A percentile compares a stretch with the other conserved stretches of the same genome.
Evolutionary conservation across 2,329 filamentous ascomycete species (phyloP).

Genomic region (Neonectria punicea): DNA sequence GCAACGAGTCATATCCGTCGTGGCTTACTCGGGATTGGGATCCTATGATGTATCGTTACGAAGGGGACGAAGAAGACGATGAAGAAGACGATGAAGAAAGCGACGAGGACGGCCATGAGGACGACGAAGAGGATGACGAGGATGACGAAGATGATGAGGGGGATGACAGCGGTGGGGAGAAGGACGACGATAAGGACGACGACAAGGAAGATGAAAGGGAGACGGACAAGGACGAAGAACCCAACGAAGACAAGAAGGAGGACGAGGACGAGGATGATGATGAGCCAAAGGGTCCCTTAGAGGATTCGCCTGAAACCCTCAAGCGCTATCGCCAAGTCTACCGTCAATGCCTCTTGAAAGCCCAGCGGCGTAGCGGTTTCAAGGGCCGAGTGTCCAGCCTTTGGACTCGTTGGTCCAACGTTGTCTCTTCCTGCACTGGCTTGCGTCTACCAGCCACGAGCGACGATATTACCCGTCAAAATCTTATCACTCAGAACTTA

Average conservation of each 20-base stretch:
- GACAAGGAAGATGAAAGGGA: no score
- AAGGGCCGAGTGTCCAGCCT: background rate
- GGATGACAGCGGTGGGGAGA: no score
- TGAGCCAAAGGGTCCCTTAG: background rate
- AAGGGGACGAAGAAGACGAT: no score
- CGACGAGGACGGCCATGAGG: no score
- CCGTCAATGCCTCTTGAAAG: background rate
- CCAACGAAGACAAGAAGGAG: background rate
- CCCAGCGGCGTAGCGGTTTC: background rate
- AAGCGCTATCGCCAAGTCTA: slow-evolving; percentile 9
- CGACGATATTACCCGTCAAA: background rate
- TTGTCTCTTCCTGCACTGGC: background rate
- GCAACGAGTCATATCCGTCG: slow-evolving; percentile 31
- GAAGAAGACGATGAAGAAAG: no score
- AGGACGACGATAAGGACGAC: no score
- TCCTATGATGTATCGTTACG: background rate
- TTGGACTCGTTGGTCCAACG: background rate
- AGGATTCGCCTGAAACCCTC: slow-evolving; percentile 24
- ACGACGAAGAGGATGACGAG: no score
- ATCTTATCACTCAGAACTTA: background rate
- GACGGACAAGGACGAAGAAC: background rate
- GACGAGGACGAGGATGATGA: background rate
- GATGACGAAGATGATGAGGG: no score
- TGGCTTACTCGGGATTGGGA: slow-evolving; percentile 37
- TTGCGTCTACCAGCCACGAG: background rate